Evolutionary conservation across 1,284 basidiomycete species (phyloP), one percentile per base, ranked within the genome.

Genomic region (Moesziomyces sp.): DNA sequence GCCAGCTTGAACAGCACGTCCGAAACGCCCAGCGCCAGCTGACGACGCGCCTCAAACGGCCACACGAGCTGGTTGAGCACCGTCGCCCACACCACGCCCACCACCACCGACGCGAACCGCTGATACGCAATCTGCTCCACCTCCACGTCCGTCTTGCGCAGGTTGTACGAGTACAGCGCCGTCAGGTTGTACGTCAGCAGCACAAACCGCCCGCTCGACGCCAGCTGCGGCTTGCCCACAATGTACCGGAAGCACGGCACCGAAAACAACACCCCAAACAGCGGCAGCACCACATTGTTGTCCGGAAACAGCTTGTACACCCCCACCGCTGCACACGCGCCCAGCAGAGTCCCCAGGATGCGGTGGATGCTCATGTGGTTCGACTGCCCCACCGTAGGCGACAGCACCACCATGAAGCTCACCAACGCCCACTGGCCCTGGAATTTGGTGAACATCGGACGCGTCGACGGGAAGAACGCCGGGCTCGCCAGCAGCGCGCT

Each of bases 371-470:
- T 78, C 78, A 82, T 80, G 57, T 82, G 77, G 49, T 80, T 82
- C 55, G 74, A 77, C 55, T 82, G 80, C 10, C 80, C 80, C 24
- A 82, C 76, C 13, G 80, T 82, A 8, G 80, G 78, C 24, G 73
- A 76, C 11, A 81, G 61, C 24, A 87, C 89, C 69, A 76, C 92
- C 92, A 85, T 72, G 71, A 80, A 84, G 46, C 93, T 94, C 54
- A 98, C 93, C 77, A 98, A 85, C 1, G 94, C 94, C 95, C 95
- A 98, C 84, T 97, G 93, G 43, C 94, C 94, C 78, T 90, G 88
- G 79, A 91, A 94, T 53, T 89, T 88, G 35, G 92, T 86, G 81
- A 97, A 98, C 6, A 89, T 86, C 2, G 90, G 90, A 26, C 93
- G 86, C 1, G 92, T 94, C 13, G 85, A 76, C 61, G 93, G 90